Evolutionary conservation across 495 filamentous ascomycete genomes (phyloP).

Genomic region (Aspergillus heteromorphus): DNA sequence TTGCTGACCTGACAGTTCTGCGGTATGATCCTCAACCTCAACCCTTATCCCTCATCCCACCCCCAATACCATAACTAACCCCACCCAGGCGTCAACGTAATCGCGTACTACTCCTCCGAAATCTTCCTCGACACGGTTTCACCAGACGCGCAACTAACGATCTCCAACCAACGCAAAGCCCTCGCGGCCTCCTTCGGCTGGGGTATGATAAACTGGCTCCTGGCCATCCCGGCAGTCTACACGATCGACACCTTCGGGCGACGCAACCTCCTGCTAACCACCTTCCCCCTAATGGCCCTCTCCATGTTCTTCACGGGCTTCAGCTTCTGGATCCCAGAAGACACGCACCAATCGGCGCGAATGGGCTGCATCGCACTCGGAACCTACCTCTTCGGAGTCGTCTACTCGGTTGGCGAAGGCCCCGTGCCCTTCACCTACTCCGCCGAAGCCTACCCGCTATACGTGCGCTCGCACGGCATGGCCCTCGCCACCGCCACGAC

Average conservation of each 20-base stretch:
- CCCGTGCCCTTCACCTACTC: conserved; percentile 83
- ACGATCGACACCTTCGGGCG: conserved; percentile 84
- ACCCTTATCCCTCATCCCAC: neutral
- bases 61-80: conserved; percentile 20
- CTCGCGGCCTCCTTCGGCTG: conserved; percentile 67
- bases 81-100: conserved; percentile 60
- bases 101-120: conserved; percentile 50
- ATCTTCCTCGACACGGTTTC: conserved; percentile 45
- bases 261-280: conserved; percentile 68
- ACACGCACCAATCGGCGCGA: conserved; percentile 34
- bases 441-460: conserved; percentile 70
- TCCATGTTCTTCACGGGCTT: conserved; percentile 76
- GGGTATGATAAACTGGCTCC: conserved; percentile 75
- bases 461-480: conserved; percentile 67
- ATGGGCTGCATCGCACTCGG: conserved; percentile 60
- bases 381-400: conserved; percentile 68
- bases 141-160: conserved; percentile 8
- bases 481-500: conserved; percentile 42
- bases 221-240: conserved; percentile 71
- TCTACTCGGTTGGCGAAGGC: conserved; percentile 76
- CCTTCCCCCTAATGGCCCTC: conserved; percentile 71
- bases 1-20: conserved; percentile 15
- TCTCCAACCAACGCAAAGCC: conserved; percentile 47
- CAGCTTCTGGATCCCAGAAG: conserved; percentile 65
- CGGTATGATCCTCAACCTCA: no score